Conservation (phyloP, 108 stramenopile genomes). For the Stephanodiscus minutulus region DNA sequence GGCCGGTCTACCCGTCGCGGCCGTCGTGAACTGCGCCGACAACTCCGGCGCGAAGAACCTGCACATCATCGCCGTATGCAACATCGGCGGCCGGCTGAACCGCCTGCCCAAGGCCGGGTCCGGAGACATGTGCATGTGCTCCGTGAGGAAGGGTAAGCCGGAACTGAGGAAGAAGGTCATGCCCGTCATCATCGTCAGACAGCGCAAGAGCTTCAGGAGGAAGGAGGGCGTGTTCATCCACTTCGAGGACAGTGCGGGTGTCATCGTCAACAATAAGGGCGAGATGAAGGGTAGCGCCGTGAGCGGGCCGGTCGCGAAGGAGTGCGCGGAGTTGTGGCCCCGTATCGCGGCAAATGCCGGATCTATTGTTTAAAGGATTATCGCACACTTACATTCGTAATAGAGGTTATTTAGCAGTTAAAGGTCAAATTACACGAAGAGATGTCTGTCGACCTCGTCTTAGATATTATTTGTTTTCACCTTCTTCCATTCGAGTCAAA, state of each 20-base stretch:
- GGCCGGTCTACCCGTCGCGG: conserved; percentile 98
- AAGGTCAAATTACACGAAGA: neutral
- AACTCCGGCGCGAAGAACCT: conserved; percentile 99
- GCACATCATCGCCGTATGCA: conserved; percentile 97
- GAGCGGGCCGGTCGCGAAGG: conserved; percentile 99
- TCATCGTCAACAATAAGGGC: conserved; percentile 99
- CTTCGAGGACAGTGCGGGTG: conserved; percentile 99
- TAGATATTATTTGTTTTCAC: too few relatives aligned
- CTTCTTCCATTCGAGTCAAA: too few relatives aligned
- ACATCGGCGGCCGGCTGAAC: conserved; percentile 98
- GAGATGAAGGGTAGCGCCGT: conserved; percentile 99
- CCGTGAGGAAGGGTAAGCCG: conserved; percentile 99
- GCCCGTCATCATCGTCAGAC: conserved; percentile 97
- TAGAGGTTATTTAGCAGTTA: neutral
- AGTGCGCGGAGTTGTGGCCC: conserved; percentile 99
- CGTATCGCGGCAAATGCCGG: conserved; percentile 99
- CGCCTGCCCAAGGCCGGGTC: conserved; percentile 95
- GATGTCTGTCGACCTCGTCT: neutral
- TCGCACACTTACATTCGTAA: neutral
- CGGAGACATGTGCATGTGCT: conserved; percentile 99
- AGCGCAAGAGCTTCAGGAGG: conserved; percentile 99
- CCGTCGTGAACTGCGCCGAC: conserved; percentile 99
- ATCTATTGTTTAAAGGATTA: conserved; percentile 87
- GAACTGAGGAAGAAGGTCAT: conserved; percentile 99
- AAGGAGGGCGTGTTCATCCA: conserved; percentile 99